Conservation (phyloP, 75 land plant species). For the Chamaecyparis obtusa region DNA sequence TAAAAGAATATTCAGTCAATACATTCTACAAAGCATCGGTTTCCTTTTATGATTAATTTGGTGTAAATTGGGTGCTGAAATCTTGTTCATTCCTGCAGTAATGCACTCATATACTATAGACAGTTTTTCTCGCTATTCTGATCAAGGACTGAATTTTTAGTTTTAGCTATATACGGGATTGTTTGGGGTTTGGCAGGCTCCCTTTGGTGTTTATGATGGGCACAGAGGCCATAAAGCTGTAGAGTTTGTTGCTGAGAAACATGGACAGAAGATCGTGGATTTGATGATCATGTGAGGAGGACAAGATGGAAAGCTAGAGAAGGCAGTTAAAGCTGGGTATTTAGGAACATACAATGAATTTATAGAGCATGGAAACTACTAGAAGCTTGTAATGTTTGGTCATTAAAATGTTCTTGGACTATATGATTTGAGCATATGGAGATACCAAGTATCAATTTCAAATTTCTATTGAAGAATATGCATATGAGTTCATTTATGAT, state of each 20-base stretch:
- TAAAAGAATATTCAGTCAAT: too few relatives aligned
- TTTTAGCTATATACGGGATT: not conserved
- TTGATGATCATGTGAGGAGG: conserved; percentile 11
- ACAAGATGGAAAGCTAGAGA: conserved; percentile 12
- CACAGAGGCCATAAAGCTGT: conserved; percentile 64
- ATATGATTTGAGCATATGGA: not conserved
- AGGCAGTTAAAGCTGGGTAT: conserved; percentile 48
- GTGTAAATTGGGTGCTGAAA: too few relatives aligned
- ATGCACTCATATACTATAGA: not conserved
- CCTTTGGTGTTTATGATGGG: conserved; percentile 73
- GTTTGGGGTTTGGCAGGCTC: conserved; percentile 35
- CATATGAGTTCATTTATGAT: too few relatives aligned
- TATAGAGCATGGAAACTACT: conserved; percentile 35
- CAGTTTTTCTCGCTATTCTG: not conserved
- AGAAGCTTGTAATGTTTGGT: not conserved
- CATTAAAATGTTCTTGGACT: not conserved
- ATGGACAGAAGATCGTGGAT: conserved; percentile 41
- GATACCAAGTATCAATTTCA: not conserved
- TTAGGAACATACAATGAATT: conserved; percentile 50
- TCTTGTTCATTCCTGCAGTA: not conserved
- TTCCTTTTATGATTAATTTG: not conserved
- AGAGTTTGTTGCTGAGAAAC: conserved; percentile 41
- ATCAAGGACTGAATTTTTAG: not conserved
- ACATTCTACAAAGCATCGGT: too few relatives aligned
- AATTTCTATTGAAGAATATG: not conserved